These are phyloP conservation scores for Linnemannia zychae DNA, from an alignment of 192 early-diverging fungal genomes.

Conservation along the genomic window DNA sequence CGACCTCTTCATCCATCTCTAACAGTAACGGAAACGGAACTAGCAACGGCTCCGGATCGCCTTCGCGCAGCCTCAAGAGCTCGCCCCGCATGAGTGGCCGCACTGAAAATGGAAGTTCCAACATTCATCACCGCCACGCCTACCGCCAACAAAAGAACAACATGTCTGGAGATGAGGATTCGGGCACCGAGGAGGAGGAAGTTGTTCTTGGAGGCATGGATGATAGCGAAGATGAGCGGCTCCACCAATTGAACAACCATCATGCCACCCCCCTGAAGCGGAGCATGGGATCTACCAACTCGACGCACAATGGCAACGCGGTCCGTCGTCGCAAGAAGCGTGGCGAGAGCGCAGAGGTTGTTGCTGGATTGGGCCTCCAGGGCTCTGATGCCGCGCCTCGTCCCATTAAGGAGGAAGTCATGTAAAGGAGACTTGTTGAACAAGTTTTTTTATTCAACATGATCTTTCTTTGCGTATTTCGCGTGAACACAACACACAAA, in stretches of 20 bases:
- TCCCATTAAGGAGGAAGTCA: conserved; percentile 37
- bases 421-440: neutral
- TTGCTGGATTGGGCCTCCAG: conserved; percentile 40
- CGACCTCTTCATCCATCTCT: neutral
- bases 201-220: conserved; percentile 29
- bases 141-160: conserved; percentile 44
- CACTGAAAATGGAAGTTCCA: too few relatives aligned
- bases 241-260: neutral
- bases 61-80: conserved; percentile 38
- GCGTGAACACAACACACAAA: neutral
- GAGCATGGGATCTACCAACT: conserved; percentile 49
- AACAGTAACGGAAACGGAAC: conserved; percentile 2
- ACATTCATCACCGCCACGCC: conserved; percentile 42
- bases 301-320: conserved; percentile 35
- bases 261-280: conserved; percentile 39
- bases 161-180: conserved; percentile 56
- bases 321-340: conserved; percentile 57
- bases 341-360: conserved; percentile 49
- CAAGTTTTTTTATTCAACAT: neutral
- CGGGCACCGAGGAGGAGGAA: conserved; percentile 41
- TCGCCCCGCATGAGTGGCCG: conserved; percentile 38
- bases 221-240: conserved; percentile 40
- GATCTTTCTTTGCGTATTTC: neutral
- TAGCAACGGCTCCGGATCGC: conserved; percentile 27
- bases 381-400: neutral